Conservation (phyloP, 164 flowering plant genomes). For the Berberis thunbergii region DNA sequence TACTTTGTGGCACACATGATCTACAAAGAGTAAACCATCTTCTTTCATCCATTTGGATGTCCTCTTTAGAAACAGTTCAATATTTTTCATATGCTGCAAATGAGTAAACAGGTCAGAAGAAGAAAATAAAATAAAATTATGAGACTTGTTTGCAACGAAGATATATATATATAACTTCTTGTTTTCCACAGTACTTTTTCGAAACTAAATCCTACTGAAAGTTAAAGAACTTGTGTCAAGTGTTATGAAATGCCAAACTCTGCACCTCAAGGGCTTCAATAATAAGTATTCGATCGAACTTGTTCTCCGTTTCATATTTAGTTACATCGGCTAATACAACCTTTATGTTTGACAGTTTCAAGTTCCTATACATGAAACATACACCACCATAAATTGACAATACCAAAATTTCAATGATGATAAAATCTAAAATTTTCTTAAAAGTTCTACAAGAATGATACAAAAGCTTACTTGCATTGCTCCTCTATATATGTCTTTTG, state of each 20-base stretch:
- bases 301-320: conserved; percentile 6
- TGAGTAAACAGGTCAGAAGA: neutral
- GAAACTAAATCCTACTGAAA: too few relatives aligned
- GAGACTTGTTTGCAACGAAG: neutral
- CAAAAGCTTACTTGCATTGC: neutral
- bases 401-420: too few relatives aligned
- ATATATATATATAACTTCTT: too few relatives aligned
- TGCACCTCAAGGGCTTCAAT: conserved; percentile 16
- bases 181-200: too few relatives aligned
- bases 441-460: neutral
- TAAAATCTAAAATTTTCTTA: too few relatives aligned
- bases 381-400: too few relatives aligned
- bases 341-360: conserved; percentile 11
- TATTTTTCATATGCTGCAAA: conserved; percentile 1
- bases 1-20: neutral
- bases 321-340: conserved; percentile 18
- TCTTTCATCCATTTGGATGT: neutral
- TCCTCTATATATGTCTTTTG: neutral
- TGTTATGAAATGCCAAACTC: too few relatives aligned
- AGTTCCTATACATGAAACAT: conserved; percentile 1
- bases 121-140: neutral
- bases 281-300: conserved; percentile 12
- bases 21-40: neutral
- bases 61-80: neutral
- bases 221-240: too few relatives aligned